Base-by-base conservation (phyloP, 2,329 filamentous ascomycete species). In the Salinomyces thailandicus region DNA sequence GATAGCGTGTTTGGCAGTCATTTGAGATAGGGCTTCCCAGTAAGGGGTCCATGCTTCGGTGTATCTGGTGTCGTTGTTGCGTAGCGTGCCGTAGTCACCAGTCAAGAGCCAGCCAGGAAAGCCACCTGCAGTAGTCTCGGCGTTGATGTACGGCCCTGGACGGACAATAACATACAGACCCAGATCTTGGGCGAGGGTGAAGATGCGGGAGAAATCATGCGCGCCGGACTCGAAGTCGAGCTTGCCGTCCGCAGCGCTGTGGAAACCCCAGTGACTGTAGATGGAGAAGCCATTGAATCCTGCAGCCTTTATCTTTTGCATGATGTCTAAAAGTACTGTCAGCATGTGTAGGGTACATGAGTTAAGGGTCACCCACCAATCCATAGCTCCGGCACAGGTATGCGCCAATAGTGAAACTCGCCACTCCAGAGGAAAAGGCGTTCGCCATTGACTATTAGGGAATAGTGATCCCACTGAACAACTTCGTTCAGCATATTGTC, bases 31-130 rank as follows among this genome's bases (percentile, higher is more conserved):
- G 13, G 63, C 60, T 6, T 72, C 76, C 2, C 68, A 68, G 18
- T 72, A 77, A 60, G 13, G 63, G 61, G 12, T 73, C 62, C 5
- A 73, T 61, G 35, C 63, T 55, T 0, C 68, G 61, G 57, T 2
- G 67, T 71, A 49, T 69, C 75, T 30, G 64, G 59, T 3, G 27
- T 54, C 47, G 9, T 37, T 64, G 52, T 40, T 77, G 66, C 74
- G 61, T 12, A 75, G 55, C 14, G 53, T 49, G 3, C 74, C 73
- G 34, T 73, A 73, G 18, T 62, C 72, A 27, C 74, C 75, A 1
- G 73, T 77, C 0, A 74, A 78, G 5, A 75, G 53, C 74, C 75
- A 80, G 1, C 75, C 58, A 0, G 76, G 72, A 38, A 77, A 74
- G 0, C 76, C 76, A n/a, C 22, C 22, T 26, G n/a, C 42, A 42